Base-by-base conservation (phyloP, 768 basidiomycete genomes). In the Psilocybe subaeruginosa region DNA sequence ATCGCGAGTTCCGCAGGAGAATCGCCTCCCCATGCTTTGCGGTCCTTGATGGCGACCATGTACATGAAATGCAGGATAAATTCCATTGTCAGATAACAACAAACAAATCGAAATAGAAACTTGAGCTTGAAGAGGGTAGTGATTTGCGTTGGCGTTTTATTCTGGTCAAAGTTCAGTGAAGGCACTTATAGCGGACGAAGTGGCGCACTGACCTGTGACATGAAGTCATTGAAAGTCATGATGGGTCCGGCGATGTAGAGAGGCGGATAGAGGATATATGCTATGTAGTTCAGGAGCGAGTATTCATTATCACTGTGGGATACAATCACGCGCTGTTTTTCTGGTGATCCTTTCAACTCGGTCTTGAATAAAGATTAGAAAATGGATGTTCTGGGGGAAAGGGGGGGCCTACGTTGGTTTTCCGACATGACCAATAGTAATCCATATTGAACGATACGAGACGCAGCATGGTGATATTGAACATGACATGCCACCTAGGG, bases 221-320 rank as follows among this genome's bases (percentile, higher is more conserved):
- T 77, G 71, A 94, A 99, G 72, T 97, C 93, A 69, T 97, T 97
- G 80, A 94, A 99, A 0, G 96, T 91, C 72, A 99, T 85, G 66
- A 99, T 96, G 0, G 97, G 97, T 0, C 97, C 97, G 1, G 93
- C 96, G 54, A 99, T 92, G 71, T 98, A 99, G 9, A 99, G 78
- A 1, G 97, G 96, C 0, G 96, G 87, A 69, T 99, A 99, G 7
- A 98, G 76, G n/a, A 83, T 81, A 70, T 98, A 99, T 23, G 91
- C 82, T 8, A 97, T 55, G 72, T 93, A 97, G 68, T 91, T 90
- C 16, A 76, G 51, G 64, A 86, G 89, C 1, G 85, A 82, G 70
- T 95, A 97, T 54, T 81, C 73, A 9, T 81, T 78, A 9, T 73
- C 70, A 0, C 86, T 69, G 61, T 94, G 92, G 2, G 85, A 68